These are phyloP conservation scores for Deinandra increscens DNA, from an alignment of 129 eudicot species.

Conservation along the genomic window DNA sequence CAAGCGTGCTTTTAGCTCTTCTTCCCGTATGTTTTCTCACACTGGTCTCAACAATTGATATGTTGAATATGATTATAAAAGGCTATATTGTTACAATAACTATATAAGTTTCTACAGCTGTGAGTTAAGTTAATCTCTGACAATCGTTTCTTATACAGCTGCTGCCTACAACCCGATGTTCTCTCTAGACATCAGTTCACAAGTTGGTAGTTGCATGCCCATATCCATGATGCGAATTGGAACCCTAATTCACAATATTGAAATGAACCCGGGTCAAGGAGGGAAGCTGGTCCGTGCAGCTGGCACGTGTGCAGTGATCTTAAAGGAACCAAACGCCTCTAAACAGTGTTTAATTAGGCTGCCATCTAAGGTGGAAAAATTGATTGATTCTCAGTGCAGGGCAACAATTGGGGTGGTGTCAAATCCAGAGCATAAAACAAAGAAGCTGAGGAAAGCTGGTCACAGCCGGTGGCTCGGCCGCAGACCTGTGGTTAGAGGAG, in stretches of 20 bases:
- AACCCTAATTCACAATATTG: conserved; percentile 74
- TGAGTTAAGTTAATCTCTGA: neutral
- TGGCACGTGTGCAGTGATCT: conserved; percentile 68
- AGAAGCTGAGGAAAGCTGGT: conserved; percentile 77
- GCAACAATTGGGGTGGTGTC: conserved; percentile 78
- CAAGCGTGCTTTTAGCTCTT: conserved; percentile 33
- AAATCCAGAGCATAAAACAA: conserved; percentile 53
- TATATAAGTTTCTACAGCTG: neutral
- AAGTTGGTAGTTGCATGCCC: conserved; percentile 70
- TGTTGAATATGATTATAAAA: neutral
- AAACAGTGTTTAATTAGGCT: conserved; percentile 48
- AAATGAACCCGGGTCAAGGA: conserved; percentile 83
- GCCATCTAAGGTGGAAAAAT: conserved; percentile 62
- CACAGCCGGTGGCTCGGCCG: conserved; percentile 71
- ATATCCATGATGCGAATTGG: conserved; percentile 77
- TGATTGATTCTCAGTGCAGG: conserved; percentile 56
- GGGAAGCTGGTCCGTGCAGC: conserved; percentile 79
- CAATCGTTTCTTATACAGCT: conserved; percentile 1
- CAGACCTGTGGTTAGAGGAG: conserved; percentile 79
- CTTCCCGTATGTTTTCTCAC: conserved; percentile 27
- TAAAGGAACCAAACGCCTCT: conserved; percentile 62
- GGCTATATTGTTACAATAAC: neutral
- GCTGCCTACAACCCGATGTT: conserved; percentile 32
- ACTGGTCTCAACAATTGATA: neutral
- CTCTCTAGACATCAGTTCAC: conserved; percentile 59